Base-by-base conservation (phyloP, 768 basidiomycete genomes). In the Pleurotus cornucopiae region DNA sequence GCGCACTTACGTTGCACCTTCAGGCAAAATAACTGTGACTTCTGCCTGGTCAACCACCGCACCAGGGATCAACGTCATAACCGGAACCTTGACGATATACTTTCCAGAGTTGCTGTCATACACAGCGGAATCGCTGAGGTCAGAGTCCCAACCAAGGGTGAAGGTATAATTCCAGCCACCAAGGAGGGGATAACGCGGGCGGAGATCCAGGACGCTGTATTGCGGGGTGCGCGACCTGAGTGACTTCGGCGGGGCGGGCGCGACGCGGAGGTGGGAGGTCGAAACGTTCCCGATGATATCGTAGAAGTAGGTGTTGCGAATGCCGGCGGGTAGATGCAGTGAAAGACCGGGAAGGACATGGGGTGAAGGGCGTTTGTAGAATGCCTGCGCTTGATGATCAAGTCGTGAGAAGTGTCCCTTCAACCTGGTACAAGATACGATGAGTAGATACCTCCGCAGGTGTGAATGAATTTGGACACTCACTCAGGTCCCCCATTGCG, bases 131-230 rank as follows among this genome's bases (percentile, higher is more conserved):
- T 92, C 83, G n/a, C 72, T 80, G 46, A 94, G 78, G 25, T 88
- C 88, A n/a, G 90, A 79, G 63, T 98, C 94, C 81, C 90, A 99
- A 2, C 97, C 97, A 2, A 98, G 77, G 4, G 92, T 94, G 74
- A 95, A 98, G 43, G 77, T 85, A 70, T 96, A 98, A 66, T 97
- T 98, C 97, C 97, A 99, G 43, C 96, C 94, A 26, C 97, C 97
- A 62, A 98, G 69, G 45, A 99, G 65, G 30, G 97, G 97, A 70
- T 94, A 99, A 45, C 97, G 82, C 0, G 97, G 96, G 40, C 78
- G 79, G 48, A 98, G 68, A 64, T 98, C 94, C 21, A 99, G 76
- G 20, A 88, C 60, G 53, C 90, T 90, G 63, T 78, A 76, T 44
- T 81, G 77, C 55, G 74, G 77, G 12, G 73, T 71, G 56, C 76